A percentile compares a stretch with the other conserved stretches of the same genome.
phyloP scores from a whole-genome alignment of 495 filamentous ascomycete species.

The Penicillium lagena region DNA sequence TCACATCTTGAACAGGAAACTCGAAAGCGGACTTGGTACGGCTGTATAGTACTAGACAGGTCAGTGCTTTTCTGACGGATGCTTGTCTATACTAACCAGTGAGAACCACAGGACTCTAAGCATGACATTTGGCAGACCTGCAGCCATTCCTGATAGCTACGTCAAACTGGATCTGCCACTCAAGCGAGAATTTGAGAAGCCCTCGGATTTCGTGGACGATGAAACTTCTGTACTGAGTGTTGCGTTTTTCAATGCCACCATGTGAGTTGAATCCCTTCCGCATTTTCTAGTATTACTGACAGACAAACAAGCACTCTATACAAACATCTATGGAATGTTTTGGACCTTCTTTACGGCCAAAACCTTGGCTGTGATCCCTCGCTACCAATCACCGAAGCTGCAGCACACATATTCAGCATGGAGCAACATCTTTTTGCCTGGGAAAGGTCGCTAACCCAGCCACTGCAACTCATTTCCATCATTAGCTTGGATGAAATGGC shows the following conservation, averaged over 20 bases:
- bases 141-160: conserved; percentile 31
- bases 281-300: too few relatives aligned
- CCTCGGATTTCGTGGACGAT: conserved; percentile 7
- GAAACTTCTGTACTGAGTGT: conserved; percentile 11
- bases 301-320: conserved; percentile 9
- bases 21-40: conserved; percentile 40
- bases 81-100: background rate
- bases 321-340: conserved; percentile 20
- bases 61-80: conserved; percentile 5
- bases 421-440: conserved; percentile 13
- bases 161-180: conserved; percentile 31
- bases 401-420: conserved; percentile 9
- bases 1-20: conserved; percentile 30
- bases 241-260: conserved; percentile 31
- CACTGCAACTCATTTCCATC: conserved; percentile 5
- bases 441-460: conserved; percentile 7
- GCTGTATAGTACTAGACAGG: conserved; percentile 39
- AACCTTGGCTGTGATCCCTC: conserved; percentile 28
- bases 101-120: conserved; percentile 26
- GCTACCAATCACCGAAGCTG: conserved; percentile 5
- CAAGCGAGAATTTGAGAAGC: conserved; percentile 14
- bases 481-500: background rate
- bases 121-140: conserved; percentile 41
- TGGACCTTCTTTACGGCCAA: conserved; percentile 33
- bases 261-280: conserved; percentile 13